Evolutionary conservation across 352 stramenopile genomes (phyloP).

Genomic region (Thalassiosira livingstoniorum): DNA sequence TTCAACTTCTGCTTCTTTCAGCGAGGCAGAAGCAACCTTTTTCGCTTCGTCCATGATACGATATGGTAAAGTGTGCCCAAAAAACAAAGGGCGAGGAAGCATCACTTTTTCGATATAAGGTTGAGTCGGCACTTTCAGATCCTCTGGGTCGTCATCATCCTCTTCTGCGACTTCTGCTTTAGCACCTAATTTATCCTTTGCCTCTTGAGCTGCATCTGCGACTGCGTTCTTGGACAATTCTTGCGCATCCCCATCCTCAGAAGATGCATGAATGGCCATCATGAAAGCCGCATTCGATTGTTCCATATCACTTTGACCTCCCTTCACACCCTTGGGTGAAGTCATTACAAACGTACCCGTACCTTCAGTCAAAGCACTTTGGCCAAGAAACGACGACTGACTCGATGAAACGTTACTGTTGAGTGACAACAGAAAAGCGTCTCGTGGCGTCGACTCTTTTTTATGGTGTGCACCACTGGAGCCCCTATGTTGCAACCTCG

Average conservation of each 20-base stretch:
- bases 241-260: constrained; percentile 27
- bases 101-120: constrained; percentile 77
- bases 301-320: constrained; percentile 24
- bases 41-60: constrained; percentile 72
- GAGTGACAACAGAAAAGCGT: constrained; percentile 52
- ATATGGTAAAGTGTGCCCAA: constrained; percentile 76
- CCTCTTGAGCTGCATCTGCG: constrained; percentile 11
- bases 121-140: constrained; percentile 41
- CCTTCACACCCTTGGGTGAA: not conserved
- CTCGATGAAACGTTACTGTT: not conserved
- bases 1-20: constrained; percentile 14
- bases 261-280: constrained; percentile 54
- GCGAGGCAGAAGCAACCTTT: constrained; percentile 44
- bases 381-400: constrained; percentile 1
- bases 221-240: not conserved
- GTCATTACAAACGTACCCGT: constrained; percentile 59
- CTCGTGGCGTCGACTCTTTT: not conserved
- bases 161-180: constrained; percentile 26
- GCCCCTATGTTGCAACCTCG: not conserved
- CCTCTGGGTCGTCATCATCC: constrained; percentile 49
- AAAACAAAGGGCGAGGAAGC: constrained; percentile 81
- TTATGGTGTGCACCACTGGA: not conserved
- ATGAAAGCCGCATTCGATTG: constrained; percentile 54
- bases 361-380: constrained; percentile 20
- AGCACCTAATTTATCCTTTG: constrained; percentile 16